Percentiles rank a stretch among this genome's conserved stretches.
Conservation (phyloP, 306 rosid species). For the Cicer yamashitae region DNA sequence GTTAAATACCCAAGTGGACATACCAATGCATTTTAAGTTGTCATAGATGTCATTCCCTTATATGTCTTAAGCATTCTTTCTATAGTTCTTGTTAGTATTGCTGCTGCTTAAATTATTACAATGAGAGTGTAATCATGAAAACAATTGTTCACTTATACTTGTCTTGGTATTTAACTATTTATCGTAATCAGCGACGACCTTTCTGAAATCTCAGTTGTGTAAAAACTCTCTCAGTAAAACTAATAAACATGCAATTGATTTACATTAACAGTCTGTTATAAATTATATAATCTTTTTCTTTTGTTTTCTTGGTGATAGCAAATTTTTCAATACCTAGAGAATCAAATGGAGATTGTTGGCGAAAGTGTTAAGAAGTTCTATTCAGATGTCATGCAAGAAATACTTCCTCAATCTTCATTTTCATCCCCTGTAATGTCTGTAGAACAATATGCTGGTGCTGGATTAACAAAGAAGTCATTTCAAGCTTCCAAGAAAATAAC, state of each 20-base stretch:
- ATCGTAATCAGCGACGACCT: background rate
- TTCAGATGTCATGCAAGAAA: conserved; percentile 74
- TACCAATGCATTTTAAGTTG: conserved; percentile 1
- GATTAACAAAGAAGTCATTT: conserved; percentile 44
- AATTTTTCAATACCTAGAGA: conserved; percentile 73
- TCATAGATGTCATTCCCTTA: background rate
- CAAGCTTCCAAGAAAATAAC: conserved; percentile 44
- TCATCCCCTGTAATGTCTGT: conserved; percentile 44
- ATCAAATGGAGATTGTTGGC: conserved; percentile 81
- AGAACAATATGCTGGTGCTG: conserved; percentile 47
- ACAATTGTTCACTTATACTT: conserved; percentile 1
- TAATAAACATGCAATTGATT: conserved; percentile 20
- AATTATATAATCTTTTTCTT: background rate
- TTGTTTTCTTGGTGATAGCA: conserved; percentile 59
- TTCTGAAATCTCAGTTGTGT: conserved; percentile 2
- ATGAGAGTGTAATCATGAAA: conserved; percentile 27
- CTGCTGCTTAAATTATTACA: background rate
- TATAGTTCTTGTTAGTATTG: background rate
- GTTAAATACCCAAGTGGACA: background rate
- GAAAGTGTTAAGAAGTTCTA: conserved; percentile 73
- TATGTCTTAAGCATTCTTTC: too few relatives aligned
- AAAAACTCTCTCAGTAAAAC: background rate
- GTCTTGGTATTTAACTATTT: background rate
- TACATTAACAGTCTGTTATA: background rate
- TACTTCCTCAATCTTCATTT: conserved; percentile 55